Base-by-base conservation (phyloP, 176 grass and related monocot genomes). In the Carex pumila region DNA sequence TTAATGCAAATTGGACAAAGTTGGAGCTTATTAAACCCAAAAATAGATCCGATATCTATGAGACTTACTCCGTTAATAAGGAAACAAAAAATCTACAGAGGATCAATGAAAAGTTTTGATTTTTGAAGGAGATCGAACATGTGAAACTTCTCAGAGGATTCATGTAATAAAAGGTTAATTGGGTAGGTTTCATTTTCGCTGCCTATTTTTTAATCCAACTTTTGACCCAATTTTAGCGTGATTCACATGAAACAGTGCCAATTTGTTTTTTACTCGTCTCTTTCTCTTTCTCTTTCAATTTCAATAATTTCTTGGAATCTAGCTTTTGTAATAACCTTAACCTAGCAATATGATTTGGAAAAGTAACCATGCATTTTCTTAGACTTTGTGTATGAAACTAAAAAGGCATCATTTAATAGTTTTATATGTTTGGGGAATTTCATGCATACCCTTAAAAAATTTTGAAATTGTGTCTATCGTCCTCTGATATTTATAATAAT, bases 141-240 rank as follows among this genome's bases (percentile, higher is more conserved):
- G n/a, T 61, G 56, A 85, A 78, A 64, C 25, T 77, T 76, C 14
- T 85, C 70, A 85, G 53, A n/a, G 21, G 84, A 81, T 80, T 70
- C 31, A 86, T 67, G 3, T 10, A 15, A 82, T 32, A 34, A 59
- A 36, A 36, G 3, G 18, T 12, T n/a, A n/a, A n/a, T n/a, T 81
- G 59, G 75, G 75, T 59, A 67, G 29, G 61, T 86, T 79, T 45
- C 66, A 68, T 34, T 85, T 66, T 79, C 49, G 17, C 30, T 49
- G 56, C 13, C 59, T 64, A 71, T 68, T 79, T 70, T 22, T n/a
- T 2, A 52, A 54, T 86, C 12, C 25, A 43, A 67, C 59, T 66
- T 76, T 86, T 86, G 84, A 86, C 72, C 72, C 57, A 29, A 17
- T 52, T 82, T 1, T n/a, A 80, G 5, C 12, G 84, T 86, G 84